phyloP scores from a whole-genome alignment of 495 filamentous ascomycete genomes.

The Zalerion maritima region DNA sequence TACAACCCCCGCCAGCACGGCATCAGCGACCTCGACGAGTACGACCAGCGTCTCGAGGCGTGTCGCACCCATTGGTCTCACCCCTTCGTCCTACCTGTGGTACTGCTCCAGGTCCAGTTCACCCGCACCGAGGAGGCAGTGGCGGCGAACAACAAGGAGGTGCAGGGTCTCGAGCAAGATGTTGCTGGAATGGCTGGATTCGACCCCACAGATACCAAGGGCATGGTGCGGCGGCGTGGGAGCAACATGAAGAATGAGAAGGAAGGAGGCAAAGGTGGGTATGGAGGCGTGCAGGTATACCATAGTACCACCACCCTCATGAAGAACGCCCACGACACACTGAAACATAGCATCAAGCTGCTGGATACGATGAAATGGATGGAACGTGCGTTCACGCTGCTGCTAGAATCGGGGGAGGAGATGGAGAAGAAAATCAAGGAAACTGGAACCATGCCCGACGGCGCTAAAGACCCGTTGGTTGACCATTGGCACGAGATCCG shows the following conservation, averaged over 20 bases:
- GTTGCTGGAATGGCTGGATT: conserved; percentile 17
- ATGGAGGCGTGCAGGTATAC: conserved; percentile 7
- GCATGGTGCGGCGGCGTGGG: no score
- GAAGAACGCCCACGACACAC: conserved; percentile 20
- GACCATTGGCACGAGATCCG: conserved; percentile 21
- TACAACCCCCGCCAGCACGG: conserved; percentile 18
- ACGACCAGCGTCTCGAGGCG: conserved; percentile 18
- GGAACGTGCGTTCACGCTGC: conserved; percentile 18
- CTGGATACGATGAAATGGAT: conserved; percentile 20
- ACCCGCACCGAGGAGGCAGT: conserved; percentile 18
- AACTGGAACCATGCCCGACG: conserved; percentile 7
- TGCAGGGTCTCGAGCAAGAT: conserved; percentile 13
- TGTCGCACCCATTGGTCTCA: conserved; percentile 18
- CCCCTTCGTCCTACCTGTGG: conserved; percentile 16
- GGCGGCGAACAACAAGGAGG: conserved; percentile 16
- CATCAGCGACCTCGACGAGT: conserved; percentile 18
- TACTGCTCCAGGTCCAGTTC: conserved; percentile 19
- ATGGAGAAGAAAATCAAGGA: conserved; percentile 12
- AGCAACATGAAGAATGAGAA: conserved; percentile 13
- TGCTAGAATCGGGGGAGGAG: conserved; percentile 18
- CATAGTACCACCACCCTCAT: conserved; percentile 8
- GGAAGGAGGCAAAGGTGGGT: conserved; percentile 12
- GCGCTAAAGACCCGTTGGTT: conserved; percentile 12
- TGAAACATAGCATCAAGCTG: conserved; percentile 16
- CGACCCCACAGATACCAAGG: conserved; percentile 1